These are phyloP conservation scores for Pestalotiopsis sp. DNA, from an alignment of 2,329 filamentous ascomycete genomes.

Conservation along the genomic window DNA sequence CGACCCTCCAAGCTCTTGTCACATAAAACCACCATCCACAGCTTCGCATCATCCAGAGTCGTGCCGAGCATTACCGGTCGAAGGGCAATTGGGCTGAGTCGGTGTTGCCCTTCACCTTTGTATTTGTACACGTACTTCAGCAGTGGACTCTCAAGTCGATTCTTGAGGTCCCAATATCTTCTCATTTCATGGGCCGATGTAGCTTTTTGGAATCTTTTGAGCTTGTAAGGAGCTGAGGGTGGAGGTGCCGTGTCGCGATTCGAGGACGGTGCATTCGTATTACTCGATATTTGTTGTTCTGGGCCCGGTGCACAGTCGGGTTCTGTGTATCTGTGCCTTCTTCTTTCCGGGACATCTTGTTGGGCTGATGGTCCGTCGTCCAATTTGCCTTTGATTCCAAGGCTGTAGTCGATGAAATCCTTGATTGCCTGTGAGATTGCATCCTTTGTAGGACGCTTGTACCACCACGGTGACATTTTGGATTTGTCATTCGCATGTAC, in stretches of 20 bases:
- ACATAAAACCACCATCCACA: not conserved
- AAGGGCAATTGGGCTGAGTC: not conserved
- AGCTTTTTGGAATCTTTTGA: not conserved
- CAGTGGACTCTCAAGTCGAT: not conserved
- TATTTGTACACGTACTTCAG: not conserved
- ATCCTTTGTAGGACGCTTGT: too few species aligned
- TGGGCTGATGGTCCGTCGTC: not conserved
- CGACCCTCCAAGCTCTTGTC: not conserved
- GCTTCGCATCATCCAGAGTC: not conserved
- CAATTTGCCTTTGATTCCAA: not conserved
- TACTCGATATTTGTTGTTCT: not conserved
- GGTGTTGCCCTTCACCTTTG: not conserved
- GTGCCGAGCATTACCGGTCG: not conserved
- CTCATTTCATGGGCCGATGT: not conserved
- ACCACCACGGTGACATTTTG: not conserved
- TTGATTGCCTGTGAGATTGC: too few species aligned
- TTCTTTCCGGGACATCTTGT: not conserved
- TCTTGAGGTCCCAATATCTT: not conserved
- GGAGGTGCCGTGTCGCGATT: not conserved
- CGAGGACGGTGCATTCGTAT: not conserved
- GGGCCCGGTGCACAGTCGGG: too few species aligned
- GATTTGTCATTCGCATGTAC: not conserved
- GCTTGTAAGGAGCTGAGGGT: not conserved
- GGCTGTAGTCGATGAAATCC: not conserved
- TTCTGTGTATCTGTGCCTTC: not conserved